phyloP scores from a whole-genome alignment of 805 yeast species.

The Candida xiaguanensis region DNA sequence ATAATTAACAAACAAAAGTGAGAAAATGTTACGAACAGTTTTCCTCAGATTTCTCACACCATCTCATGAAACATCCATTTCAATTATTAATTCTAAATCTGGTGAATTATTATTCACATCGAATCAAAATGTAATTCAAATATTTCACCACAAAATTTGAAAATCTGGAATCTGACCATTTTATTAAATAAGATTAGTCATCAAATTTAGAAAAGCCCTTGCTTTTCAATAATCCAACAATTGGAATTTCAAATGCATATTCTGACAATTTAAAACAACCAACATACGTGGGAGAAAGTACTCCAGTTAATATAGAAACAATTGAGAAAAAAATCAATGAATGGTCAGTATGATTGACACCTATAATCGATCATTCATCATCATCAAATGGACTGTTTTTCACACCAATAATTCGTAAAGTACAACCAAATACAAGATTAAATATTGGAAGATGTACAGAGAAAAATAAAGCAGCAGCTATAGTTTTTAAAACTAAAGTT shows the following conservation, averaged over 20 bases:
- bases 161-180: too few species aligned
- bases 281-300: constrained; percentile 4
- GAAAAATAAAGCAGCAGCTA: constrained; percentile 68
- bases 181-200: too few species aligned
- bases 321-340: constrained; percentile 31
- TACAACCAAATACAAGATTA: constrained; percentile 59
- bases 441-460: constrained; percentile 87
- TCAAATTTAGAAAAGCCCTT: too few species aligned
- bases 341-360: constrained; percentile 65
- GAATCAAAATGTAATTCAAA: constrained; percentile 55
- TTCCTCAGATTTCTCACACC: too few species aligned
- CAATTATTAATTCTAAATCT: constrained; percentile 45
- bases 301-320: constrained; percentile 6
- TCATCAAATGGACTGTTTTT: constrained; percentile 83
- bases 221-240: constrained; percentile 5
- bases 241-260: constrained; percentile 1
- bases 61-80: constrained; percentile 63
- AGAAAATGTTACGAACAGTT: too few species aligned
- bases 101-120: constrained; percentile 53
- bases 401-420: constrained; percentile 77
- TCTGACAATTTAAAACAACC: constrained; percentile 3
- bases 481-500: too few species aligned
- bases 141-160: too few species aligned
- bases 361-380: constrained; percentile 80
- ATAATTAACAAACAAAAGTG: too few species aligned